Evolutionary conservation across 2,329 filamentous ascomycete species (phyloP), one percentile per base, ranked within the genome.

Genomic region (Aureobasidium musti): DNA sequence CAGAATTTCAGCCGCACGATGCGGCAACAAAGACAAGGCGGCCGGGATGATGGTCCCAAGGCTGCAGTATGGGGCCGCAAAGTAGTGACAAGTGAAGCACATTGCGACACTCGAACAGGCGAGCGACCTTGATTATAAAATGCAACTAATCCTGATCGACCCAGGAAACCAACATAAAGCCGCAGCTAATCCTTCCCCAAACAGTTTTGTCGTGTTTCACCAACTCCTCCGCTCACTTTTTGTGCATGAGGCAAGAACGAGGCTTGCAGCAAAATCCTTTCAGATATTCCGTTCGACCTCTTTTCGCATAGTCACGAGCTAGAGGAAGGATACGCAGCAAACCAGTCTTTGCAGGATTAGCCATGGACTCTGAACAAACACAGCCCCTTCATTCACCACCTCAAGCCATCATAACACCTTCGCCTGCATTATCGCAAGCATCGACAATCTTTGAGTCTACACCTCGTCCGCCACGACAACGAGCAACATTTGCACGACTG

Each of bases 401-500:
- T 23, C 33, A 63, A 28, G 23, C 21, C 30, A 33, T 53, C 47
- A 37, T 52, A 21, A 10, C 47, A 10, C 49, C 61, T 2, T 65
- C 61, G 30, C 61, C 61, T 23, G 61, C 61, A 2, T 37, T 65
- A 6, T 65, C 61, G 19, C 61, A 65, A 13, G 37, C 23, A 8
- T 65, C 61, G 14, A 65, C 61, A 4, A 28, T 65, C n/a, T 65
- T 54, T 37, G 61, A 65, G 5, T 33, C 39, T 10, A 54, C 64
- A 26, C 64, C 64, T 1, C 26, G 37, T 6, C 21, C 47, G 4
- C 52, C 66, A n/a, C 50, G 66, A 2, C 66, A 67, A 41, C 50
- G 66, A 35, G 35, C 66, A 19, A 64, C 66, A 10, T 64, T 67
- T 21, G 66, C 66, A 4, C 59, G 66, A 26, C 37, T 65, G 19